Base-by-base conservation (phyloP, 345 rosid genomes). In the Gossypium anomalum region DNA sequence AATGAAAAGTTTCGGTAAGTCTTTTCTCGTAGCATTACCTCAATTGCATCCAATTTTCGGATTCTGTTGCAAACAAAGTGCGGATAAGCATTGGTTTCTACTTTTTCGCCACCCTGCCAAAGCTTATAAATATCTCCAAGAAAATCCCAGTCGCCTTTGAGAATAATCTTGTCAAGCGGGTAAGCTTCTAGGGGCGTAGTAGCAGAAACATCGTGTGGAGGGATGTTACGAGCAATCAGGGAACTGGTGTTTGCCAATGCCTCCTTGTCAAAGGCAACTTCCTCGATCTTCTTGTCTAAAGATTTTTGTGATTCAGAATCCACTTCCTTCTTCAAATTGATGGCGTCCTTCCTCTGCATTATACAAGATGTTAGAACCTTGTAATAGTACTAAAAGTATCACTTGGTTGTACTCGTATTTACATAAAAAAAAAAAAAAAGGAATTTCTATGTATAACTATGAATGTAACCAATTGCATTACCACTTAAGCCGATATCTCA, bases 101-200 rank as follows among this genome's bases (percentile, higher is more conserved):
- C 59, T 79, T 78, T 78, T 10, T 57, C 58, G 49, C 67, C 91
- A 1, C 5, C 76, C n/a, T 80, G 70, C 79, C 87, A 70, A 76
- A 77, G 84, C 57, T 74, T 7, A 76, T 85, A 78, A 56, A 91
- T 52, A 79, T 93, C 98, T 73, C 76, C 79, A 78, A 93, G 87
- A 78, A 70, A 87, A 45, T 51, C 78, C 97, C 97, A 91, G 41
- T 93, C 94, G 69, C 87, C 96, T 2, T 69, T 43, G 25, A 83
- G 83, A 58, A 95, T 91, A 74, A 95, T 95, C 82, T 81, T 83
- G 60, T 88, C 86, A 58, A 95, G 61, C 7, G 99, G 99, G 84
- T 91, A 95, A 16, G 87, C 97, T 75, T 85, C 87, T 81, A 49
- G 67, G 8, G 94, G 90, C 17, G 77, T 74, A 1, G 88, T 69